Conservation (phyloP, 306 rosid genomes). For the Clitoria ternatea region DNA sequence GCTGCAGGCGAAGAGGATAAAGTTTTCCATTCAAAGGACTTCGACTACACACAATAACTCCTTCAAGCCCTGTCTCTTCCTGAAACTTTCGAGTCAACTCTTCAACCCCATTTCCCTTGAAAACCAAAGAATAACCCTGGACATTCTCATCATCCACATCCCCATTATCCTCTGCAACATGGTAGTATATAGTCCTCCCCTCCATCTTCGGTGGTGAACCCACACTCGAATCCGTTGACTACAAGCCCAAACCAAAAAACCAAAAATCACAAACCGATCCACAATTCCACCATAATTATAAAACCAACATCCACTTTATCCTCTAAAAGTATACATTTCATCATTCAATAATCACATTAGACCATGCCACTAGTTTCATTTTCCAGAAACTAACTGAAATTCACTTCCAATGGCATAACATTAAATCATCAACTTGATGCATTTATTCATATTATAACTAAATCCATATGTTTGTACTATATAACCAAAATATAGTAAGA, state of each 20-base stretch:
- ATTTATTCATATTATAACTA: not conserved
- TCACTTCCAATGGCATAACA: not conserved
- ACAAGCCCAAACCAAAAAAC: constrained; percentile 19
- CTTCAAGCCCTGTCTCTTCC: constrained; percentile 79
- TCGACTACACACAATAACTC: constrained; percentile 66
- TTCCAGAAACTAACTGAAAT: not conserved
- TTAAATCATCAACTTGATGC: not conserved
- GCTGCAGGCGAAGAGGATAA: constrained; percentile 87
- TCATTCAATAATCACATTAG: not conserved
- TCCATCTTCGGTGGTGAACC: constrained; percentile 57
- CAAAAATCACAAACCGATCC: constrained; percentile 8
- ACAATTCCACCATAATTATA: not conserved
- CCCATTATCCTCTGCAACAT: constrained; percentile 74
- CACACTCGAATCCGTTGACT: constrained; percentile 62
- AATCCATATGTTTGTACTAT: too few species aligned
- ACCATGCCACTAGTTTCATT: not conserved
- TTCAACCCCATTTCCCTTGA: constrained; percentile 77
- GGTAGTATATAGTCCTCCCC: constrained; percentile 84
- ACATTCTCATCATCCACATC: constrained; percentile 65
- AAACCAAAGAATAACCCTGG: constrained; percentile 54
- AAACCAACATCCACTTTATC: too few species aligned
- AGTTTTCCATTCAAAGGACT: constrained; percentile 87
- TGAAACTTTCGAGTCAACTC: constrained; percentile 61
- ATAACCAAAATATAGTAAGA: too few species aligned
- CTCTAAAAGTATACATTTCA: too few species aligned